A percentile compares a stretch with the other conserved stretches of the same genome.
These are phyloP conservation scores for Chrysanthemum makinoi DNA, from an alignment of 129 eudicot genomes.

Conservation along the genomic window DNA sequence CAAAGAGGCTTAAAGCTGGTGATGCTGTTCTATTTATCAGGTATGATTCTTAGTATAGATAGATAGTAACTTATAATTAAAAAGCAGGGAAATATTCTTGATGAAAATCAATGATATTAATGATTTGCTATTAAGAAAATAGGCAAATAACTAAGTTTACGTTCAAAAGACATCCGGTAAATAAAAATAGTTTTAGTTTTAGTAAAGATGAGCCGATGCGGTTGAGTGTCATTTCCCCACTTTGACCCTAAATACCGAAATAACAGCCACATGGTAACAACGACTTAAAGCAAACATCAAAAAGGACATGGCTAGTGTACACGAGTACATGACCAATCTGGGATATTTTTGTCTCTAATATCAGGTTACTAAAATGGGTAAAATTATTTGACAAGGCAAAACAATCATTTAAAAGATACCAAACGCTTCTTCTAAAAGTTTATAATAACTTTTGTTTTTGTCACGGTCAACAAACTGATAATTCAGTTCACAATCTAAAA, in stretches of 20 bases:
- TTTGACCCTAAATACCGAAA: slow-evolving; percentile 13
- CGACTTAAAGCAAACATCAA: slow-evolving; percentile 15
- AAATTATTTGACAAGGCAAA: slow-evolving; percentile 17
- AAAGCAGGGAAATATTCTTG: background rate
- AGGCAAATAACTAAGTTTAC: background rate
- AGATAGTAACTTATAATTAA: background rate
- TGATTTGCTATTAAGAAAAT: background rate
- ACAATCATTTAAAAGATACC: slow-evolving; percentile 18
- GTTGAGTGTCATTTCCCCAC: background rate
- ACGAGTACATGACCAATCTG: slow-evolving; percentile 4
- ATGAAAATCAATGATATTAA: background rate
- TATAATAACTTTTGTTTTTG: background rate
- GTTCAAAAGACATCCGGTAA: background rate
- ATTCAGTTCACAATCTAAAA: background rate
- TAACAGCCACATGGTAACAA: slow-evolving; percentile 18
- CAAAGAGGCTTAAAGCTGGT: slow-evolving; percentile 95
- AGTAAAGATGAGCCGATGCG: background rate
- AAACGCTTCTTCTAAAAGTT: background rate
- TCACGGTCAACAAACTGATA: slow-evolving; percentile 3
- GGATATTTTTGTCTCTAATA: slow-evolving; percentile 8
- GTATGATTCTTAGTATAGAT: slow-evolving; percentile 29
- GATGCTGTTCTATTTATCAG: slow-evolving; percentile 94
- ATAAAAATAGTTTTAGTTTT: background rate
- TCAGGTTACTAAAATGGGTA: slow-evolving; percentile 15
- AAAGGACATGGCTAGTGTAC: slow-evolving; percentile 16